These are phyloP conservation scores for Paradendryphiella salina DNA, from an alignment of 2,329 filamentous ascomycete genomes.

Conservation along the genomic window DNA sequence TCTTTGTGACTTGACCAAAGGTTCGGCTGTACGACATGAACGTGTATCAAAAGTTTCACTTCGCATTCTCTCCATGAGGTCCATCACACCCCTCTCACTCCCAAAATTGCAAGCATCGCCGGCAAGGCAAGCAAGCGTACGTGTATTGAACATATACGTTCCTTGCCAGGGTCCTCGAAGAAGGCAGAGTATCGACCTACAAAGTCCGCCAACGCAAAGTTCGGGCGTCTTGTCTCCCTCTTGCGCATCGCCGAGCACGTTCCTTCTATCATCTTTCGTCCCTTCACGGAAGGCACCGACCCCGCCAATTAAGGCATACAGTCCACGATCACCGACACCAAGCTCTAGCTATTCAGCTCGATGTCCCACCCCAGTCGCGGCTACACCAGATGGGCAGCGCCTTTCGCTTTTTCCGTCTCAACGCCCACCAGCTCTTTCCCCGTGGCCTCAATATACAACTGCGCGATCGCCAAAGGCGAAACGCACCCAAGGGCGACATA, in stretches of 20 bases:
- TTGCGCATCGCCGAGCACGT: constrained; percentile 27
- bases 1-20: constrained; percentile 18
- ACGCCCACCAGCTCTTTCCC: not conserved
- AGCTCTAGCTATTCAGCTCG: constrained; percentile 13
- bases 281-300: constrained; percentile 18
- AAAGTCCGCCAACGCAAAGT: constrained; percentile 35
- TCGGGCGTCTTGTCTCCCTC: constrained; percentile 33
- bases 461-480: not conserved
- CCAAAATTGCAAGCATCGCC: constrained; percentile 18
- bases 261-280: constrained; percentile 24
- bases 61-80: constrained; percentile 22
- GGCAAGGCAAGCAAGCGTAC: constrained; percentile 23
- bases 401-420: constrained; percentile 16
- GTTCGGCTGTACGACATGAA: constrained; percentile 13
- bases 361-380: constrained; percentile 6
- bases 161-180: constrained; percentile 14
- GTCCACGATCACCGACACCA: constrained; percentile 5
- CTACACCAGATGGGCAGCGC: constrained; percentile 7
- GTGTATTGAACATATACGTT: constrained; percentile 31
- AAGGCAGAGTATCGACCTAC: constrained; percentile 9
- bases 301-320: constrained; percentile 21
- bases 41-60: constrained; percentile 29
- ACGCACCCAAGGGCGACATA: constrained; percentile 1
- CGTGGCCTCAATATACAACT: not conserved
- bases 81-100: constrained; percentile 26